Base-by-base conservation (phyloP, 73 alveolate species). In the Stentor coeruleus region DNA sequence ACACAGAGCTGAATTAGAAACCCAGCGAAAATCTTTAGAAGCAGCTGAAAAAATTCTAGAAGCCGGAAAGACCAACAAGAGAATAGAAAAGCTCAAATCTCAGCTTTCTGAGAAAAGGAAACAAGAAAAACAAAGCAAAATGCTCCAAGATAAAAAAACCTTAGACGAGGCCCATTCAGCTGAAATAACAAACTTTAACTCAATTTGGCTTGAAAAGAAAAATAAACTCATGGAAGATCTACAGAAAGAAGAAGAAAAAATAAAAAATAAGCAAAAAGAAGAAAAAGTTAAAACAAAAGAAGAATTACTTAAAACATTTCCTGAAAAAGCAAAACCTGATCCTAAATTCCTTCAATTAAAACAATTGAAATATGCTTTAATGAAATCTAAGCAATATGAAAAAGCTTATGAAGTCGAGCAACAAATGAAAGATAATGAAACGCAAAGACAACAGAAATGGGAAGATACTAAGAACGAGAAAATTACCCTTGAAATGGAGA, bases 311-410 rank as follows among this genome's bases (percentile, higher is more conserved):
- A 49, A 49, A 49, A 49, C 28, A 6, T 49, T 49, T 49, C 20
- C 66, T 11, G 66, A 49, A 49, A 49, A 49, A 49, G 66, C 66
- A 20, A 49, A 49, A 49, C 66, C 66, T 49, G 66, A 49, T 20
- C 6, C 66, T 49, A 6, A 49, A 11, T 20, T 11, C 28, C 66
- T 49, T 49, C 66, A 49, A 6, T 49, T 49, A 20, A 49, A 49
- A 20, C 66, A 49, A 20, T 11, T 20, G 20, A 49, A 49, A 20
- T 6, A 6, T 49, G 66, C 66, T 20, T 20, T 49, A 20, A 49
- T 20, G 66, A 49, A 49, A 20, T 20, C 6, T 6, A 49, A 49
- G 66, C 28, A 49, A 6, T 49, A 49, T 20, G 66, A 49, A 6
- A 49, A 49, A 49, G 66, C 66, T 11, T 11, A 11, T 6, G 66